phyloP scores from a whole-genome alignment of 2,329 filamentous ascomycete species.

The Tolypocladium tundrense region DNA sequence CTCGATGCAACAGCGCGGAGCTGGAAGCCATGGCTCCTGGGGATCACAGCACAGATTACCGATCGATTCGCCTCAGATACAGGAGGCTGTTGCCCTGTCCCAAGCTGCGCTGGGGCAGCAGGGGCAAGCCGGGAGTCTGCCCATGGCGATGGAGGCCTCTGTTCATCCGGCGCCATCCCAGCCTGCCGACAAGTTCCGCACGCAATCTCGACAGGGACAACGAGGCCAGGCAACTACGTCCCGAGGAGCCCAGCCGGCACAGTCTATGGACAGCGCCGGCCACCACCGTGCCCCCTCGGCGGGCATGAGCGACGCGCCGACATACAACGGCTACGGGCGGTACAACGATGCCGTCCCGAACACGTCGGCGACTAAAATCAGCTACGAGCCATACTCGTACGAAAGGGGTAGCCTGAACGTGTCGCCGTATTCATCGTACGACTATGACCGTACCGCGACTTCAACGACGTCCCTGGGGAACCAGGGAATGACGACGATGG shows the following conservation, averaged over 20 bases:
- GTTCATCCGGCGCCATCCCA: constrained; percentile 21
- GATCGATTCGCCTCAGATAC: neutral
- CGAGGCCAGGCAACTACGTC: neutral
- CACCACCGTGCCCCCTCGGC: neutral
- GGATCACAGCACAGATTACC: neutral
- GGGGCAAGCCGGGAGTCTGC: constrained; percentile 13
- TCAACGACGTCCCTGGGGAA: constrained; percentile 7
- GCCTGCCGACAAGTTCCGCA: constrained; percentile 12
- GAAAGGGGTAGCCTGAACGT: constrained; percentile 8
- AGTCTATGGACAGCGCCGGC: neutral
- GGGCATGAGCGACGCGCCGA: constrained; percentile 1
- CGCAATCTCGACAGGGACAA: constrained; percentile 24
- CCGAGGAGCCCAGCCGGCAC: constrained; percentile 1
- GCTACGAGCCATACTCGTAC: constrained; percentile 23
- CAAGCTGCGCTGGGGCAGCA: constrained; percentile 13
- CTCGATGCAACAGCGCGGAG: neutral
- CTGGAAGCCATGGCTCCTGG: neutral
- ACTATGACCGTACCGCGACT: constrained; percentile 17
- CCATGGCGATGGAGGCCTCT: constrained; percentile 15
- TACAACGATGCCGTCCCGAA: constrained; percentile 5
- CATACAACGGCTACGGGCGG: constrained; percentile 11
- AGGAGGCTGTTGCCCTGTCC: constrained; percentile 2
- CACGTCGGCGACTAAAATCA: constrained; percentile 9
- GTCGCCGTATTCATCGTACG: constrained; percentile 10
- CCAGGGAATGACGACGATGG: neutral